phyloP scores from a whole-genome alignment of 176 grass and related monocot genomes.

The Thinopyrum elongatum region DNA sequence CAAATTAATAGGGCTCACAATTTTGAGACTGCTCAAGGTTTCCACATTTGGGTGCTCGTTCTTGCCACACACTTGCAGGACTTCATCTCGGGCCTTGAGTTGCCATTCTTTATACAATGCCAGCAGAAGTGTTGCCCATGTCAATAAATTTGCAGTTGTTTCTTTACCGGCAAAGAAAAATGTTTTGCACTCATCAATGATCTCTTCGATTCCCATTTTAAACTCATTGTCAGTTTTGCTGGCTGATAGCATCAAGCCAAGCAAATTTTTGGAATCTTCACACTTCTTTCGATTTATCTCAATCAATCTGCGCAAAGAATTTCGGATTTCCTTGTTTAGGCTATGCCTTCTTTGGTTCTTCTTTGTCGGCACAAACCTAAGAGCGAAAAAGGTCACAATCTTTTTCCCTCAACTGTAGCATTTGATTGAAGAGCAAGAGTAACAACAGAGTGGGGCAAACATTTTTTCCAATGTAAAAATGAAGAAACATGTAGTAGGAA shows the following conservation, averaged over 20 bases:
- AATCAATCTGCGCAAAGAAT: constrained; percentile 59
- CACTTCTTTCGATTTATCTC: constrained; percentile 57
- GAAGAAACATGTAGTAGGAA: background rate
- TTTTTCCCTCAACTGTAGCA: background rate
- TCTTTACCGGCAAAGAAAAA: constrained; percentile 90
- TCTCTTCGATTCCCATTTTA: constrained; percentile 80
- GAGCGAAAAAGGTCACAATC: background rate
- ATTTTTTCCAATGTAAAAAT: background rate
- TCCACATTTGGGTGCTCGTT: constrained; percentile 38
- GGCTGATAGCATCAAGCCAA: constrained; percentile 76
- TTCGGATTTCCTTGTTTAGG: constrained; percentile 61
- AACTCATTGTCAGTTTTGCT: constrained; percentile 45
- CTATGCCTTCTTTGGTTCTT: constrained; percentile 59
- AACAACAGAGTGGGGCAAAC: background rate
- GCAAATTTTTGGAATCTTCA: constrained; percentile 69
- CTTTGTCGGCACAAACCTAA: constrained; percentile 83
- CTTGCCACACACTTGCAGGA: constrained; percentile 54
- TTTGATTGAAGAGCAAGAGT: background rate
- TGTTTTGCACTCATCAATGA: constrained; percentile 88
- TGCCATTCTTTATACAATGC: constrained; percentile 83
- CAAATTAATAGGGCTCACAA: constrained; percentile 38
- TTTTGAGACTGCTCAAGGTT: constrained; percentile 61
- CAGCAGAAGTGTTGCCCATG: constrained; percentile 79
- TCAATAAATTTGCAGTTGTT: constrained; percentile 77
- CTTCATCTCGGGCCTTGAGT: constrained; percentile 60